Conservation (phyloP, 2,329 filamentous ascomycete species). For the Epichloe bromicola region DNA sequence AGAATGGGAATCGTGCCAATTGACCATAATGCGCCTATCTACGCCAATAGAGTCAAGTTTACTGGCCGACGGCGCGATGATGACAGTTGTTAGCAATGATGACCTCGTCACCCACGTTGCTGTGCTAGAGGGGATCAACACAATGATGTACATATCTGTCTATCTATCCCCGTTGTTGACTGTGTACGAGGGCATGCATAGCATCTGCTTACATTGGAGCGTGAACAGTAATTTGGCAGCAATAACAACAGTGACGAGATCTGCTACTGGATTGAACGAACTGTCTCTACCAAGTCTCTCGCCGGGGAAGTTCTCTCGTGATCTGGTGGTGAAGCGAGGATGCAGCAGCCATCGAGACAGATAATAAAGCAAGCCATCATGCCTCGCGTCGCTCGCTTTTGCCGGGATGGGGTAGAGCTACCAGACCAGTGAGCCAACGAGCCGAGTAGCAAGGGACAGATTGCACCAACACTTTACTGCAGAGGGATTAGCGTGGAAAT, state of each 20-base stretch:
- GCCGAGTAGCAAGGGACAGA: neutral
- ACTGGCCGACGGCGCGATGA: neutral
- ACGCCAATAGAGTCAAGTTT: neutral
- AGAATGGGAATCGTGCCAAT: neutral
- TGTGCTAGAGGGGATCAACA: neutral
- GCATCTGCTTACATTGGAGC: too few species aligned
- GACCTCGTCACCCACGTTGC: neutral
- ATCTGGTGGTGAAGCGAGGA: too few species aligned
- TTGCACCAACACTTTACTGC: conserved; percentile 4
- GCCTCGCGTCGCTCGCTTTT: too few species aligned
- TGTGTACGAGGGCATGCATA: neutral
- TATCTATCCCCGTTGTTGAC: neutral
- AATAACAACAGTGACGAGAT: too few species aligned
- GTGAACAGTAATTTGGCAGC: too few species aligned
- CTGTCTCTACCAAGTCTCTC: too few species aligned
- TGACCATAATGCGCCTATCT: neutral
- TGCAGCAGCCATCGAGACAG: too few species aligned
- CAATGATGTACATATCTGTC: neutral
- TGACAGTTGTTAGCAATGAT: neutral
- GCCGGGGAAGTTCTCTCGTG: too few species aligned
- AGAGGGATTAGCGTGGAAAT: conserved; percentile 9
- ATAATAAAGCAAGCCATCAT: too few species aligned
- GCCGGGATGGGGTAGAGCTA: too few species aligned
- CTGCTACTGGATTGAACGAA: too few species aligned
- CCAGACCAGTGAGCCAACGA: neutral